A percentile compares a stretch with the other conserved stretches of the same genome.
phyloP scores from a whole-genome alignment of 495 filamentous ascomycete genomes.

The Neurospora africana region DNA sequence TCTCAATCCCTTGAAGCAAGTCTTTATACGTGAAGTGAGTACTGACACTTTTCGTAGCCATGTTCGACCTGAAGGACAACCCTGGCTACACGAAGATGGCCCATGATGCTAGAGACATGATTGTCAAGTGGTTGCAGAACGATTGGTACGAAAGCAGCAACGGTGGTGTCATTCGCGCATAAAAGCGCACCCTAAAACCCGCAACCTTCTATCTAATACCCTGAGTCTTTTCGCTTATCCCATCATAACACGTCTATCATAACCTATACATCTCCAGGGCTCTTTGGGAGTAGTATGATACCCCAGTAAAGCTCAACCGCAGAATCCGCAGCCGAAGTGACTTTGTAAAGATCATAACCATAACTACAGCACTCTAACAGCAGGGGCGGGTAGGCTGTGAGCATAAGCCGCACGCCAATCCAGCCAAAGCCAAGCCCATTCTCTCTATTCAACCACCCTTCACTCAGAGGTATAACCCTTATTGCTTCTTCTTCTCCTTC shows the following conservation, averaged over 20 bases:
- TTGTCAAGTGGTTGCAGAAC: slow-evolving; percentile 46
- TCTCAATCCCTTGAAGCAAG: background rate
- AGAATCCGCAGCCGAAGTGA: background rate
- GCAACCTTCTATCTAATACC: background rate
- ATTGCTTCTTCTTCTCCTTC: slow-evolving; percentile 24
- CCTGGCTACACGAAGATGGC: slow-evolving; percentile 63
- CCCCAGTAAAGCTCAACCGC: background rate
- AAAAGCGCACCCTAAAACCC: background rate
- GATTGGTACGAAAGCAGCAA: slow-evolving; percentile 40
- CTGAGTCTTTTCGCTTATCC: background rate
- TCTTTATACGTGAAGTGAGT: background rate
- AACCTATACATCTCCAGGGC: background rate
- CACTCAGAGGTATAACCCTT: no score
- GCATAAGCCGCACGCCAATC: background rate
- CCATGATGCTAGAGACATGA: slow-evolving; percentile 52
- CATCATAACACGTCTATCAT: background rate
- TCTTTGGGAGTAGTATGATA: background rate
- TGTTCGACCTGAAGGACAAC: slow-evolving; percentile 78
- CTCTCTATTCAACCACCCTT: background rate
- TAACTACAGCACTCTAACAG: background rate
- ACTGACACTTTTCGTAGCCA: slow-evolving; percentile 32
- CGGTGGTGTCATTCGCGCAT: slow-evolving; percentile 10
- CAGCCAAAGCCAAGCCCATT: background rate
- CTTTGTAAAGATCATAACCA: background rate
- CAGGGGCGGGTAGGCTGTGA: background rate